Evolutionary conservation across 768 basidiomycete species (phyloP), one percentile per base, ranked within the genome.

Genomic region (Auriculariales sp.): DNA sequence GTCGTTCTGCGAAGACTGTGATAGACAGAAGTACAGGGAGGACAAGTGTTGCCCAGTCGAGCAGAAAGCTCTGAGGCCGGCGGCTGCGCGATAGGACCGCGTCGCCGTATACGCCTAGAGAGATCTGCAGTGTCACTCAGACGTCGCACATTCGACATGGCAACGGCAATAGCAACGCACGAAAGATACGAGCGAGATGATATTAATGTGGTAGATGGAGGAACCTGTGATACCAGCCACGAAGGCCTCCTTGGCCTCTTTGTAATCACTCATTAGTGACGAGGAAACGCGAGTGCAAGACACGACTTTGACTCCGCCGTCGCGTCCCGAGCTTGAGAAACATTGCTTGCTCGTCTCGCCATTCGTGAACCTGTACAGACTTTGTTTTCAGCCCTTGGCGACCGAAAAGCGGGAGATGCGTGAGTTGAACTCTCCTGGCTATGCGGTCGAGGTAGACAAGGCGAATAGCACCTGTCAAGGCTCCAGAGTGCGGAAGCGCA

Each of bases 11-110:
- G 57, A 80, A 82, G 27, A 83, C 49, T 0, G 94, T 94, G 66
- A 95, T 77, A 3, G 79, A 82, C 7, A 93, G 68, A 2, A 92
- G 68, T n/a, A 93, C 68, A 0, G 94, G 94, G 0, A 86, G 48
- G 5, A 81, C 74, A 11, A 93, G 73, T 9, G 85, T 61, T 6
- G 69, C 31, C 71, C 77, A 88, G 61, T 89, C 80, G 29, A 68
- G 47, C 11, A 66, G 36, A 49, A 76, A 69, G 70, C 17, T 66
- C 61, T 28, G 71, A 60, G 7, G 59, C 50, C 17, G 59, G 65
- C 17, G 66, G 61, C 3, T 65, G 48, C 3, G 71, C 61, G 2
- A 75, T 58, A 17, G 78, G 75, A 2, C 77, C 74, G 28, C 65
- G 66, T 50, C 14, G 11, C 28, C 49, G 27, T 32, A 22, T 17